Percentiles rank a stretch among this genome's conserved stretches.
Conservation (phyloP, 495 filamentous ascomycete species). For the Entonaema liquescens region DNA sequence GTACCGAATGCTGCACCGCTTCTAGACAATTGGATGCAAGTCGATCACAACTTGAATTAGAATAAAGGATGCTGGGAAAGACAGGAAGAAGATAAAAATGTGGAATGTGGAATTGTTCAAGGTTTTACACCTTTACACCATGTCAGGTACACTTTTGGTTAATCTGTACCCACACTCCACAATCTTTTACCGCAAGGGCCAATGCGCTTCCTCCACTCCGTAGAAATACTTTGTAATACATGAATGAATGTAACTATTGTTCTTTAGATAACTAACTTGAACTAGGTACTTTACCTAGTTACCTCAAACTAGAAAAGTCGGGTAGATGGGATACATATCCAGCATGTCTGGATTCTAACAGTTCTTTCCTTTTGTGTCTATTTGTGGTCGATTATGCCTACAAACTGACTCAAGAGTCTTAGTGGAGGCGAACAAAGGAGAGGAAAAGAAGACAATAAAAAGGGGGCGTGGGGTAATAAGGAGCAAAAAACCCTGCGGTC, state of each 20-base stretch:
- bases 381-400: background rate
- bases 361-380: slow-evolving; percentile 18
- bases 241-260: too few species aligned
- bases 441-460: slow-evolving; percentile 6
- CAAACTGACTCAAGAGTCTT: slow-evolving; percentile 29
- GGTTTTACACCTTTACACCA: slow-evolving; percentile 1
- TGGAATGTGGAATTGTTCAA: slow-evolving; percentile 3
- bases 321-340: background rate
- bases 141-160: slow-evolving; percentile 10
- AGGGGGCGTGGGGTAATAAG: slow-evolving; percentile 4
- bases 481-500: slow-evolving; percentile 8
- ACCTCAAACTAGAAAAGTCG: too few species aligned
- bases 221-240: background rate
- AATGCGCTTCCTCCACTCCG: slow-evolving; percentile 15
- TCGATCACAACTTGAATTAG: slow-evolving; percentile 26
- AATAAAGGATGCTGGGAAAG: slow-evolving; percentile 8
- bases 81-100: background rate
- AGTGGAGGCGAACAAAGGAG: slow-evolving; percentile 25
- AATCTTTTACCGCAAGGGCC: background rate
- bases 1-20: slow-evolving; percentile 1
- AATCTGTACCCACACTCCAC: slow-evolving; percentile 14
- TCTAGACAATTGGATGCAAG: slow-evolving; percentile 17
- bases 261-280: too few species aligned
- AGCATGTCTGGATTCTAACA: slow-evolving; percentile 6
- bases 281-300: too few species aligned